Evolutionary conservation across 441 rosid genomes (phyloP).

Genomic region (Adansonia gregorii): DNA sequence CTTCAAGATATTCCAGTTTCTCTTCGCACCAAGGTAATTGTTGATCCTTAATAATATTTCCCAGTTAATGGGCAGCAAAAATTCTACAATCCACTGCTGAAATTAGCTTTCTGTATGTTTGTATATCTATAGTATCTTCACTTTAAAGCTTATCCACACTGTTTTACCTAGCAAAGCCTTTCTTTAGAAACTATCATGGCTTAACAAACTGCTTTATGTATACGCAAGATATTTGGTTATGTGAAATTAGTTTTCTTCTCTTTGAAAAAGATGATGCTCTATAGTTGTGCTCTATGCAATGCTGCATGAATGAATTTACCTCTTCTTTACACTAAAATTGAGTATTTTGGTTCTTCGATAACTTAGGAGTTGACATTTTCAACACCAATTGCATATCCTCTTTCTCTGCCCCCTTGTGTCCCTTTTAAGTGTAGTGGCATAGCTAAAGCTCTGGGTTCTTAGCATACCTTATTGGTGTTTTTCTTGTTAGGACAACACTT

Average conservation of each 20-base stretch:
- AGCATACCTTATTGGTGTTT: not conserved
- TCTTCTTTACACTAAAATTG: not conserved
- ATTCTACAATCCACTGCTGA: not conserved
- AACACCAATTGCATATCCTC: not conserved
- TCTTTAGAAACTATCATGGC: not conserved
- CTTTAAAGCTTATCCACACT: not conserved
- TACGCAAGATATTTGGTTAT: not conserved
- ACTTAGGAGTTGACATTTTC: not conserved
- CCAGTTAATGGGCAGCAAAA: not conserved
- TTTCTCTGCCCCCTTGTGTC: not conserved
- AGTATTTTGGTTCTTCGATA: not conserved
- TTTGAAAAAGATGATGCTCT: not conserved
- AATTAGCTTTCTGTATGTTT: not conserved
- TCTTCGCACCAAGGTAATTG: conserved; percentile 58
- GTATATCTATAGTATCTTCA: not conserved
- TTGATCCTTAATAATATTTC: not conserved
- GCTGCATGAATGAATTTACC: not conserved
- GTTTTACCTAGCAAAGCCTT: not conserved
- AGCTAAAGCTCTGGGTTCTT: not conserved
- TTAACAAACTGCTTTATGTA: not conserved
- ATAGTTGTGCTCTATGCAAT: not conserved
- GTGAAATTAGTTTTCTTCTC: not conserved
- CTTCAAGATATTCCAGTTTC: conserved; percentile 75
- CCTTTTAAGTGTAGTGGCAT: not conserved
- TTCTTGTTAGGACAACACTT: not conserved